Percentiles rank a stretch among this genome's conserved stretches.
These are phyloP conservation scores for Aureobasidium sp. DNA, from an alignment of 2,329 filamentous ascomycete species.

Conservation along the genomic window DNA sequence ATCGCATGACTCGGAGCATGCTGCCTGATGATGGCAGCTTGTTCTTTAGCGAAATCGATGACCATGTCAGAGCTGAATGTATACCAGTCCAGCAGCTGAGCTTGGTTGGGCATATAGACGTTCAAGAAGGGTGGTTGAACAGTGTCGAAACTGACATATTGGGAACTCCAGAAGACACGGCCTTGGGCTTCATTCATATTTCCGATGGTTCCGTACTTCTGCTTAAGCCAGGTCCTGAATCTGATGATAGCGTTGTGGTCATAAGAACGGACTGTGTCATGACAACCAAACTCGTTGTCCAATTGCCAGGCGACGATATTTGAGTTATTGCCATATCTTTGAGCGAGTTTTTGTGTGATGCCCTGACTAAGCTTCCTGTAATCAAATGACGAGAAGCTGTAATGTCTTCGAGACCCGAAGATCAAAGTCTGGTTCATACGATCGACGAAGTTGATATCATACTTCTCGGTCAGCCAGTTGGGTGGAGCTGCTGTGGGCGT, in stretches of 20 bases:
- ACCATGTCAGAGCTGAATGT: constrained; percentile 24
- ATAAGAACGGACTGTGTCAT: constrained; percentile 23
- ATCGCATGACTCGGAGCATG: constrained; percentile 20
- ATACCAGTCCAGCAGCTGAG: constrained; percentile 24
- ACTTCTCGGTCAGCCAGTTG: constrained; percentile 23
- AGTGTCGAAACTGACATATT: constrained; percentile 21
- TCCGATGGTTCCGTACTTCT: constrained; percentile 24
- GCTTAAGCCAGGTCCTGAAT: constrained; percentile 22
- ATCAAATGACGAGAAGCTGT: constrained; percentile 23
- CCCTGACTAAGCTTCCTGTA: constrained; percentile 22
- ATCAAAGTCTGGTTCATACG: constrained; percentile 21
- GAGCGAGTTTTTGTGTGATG: constrained; percentile 22
- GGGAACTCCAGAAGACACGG: constrained; percentile 24
- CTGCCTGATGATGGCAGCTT: constrained; percentile 19
- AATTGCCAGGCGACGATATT: constrained; percentile 22
- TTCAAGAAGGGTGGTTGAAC: constrained; percentile 23
- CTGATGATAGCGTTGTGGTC: constrained; percentile 22
- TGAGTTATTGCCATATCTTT: constrained; percentile 22
- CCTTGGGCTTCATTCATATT: constrained; percentile 23
- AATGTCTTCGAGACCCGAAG: constrained; percentile 22
- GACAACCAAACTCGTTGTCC: constrained; percentile 24
- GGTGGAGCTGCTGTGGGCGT: constrained; percentile 23
- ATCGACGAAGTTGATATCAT: constrained; percentile 22
- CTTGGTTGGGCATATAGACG: constrained; percentile 23
- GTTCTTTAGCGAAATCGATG: constrained; percentile 23